Percentiles rank a stretch among this genome's conserved stretches.
phyloP scores from a whole-genome alignment of 495 filamentous ascomycete species.

The Massariosphaeria phaeospora region DNA sequence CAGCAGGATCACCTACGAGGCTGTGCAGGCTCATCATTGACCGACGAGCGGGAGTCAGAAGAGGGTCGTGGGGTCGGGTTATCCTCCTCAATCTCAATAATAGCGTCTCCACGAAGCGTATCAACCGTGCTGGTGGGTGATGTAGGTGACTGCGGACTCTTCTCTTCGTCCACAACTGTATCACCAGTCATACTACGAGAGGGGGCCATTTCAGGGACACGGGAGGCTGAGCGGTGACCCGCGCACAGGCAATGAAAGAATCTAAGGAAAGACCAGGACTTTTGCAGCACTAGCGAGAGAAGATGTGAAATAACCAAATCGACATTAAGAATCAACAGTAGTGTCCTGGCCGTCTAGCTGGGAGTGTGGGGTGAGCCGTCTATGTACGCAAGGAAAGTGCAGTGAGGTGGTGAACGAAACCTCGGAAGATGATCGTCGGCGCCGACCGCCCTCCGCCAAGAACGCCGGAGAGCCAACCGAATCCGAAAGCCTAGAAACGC shows the following conservation, averaged over 20 bases:
- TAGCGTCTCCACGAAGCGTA: constrained; percentile 27
- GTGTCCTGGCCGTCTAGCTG: constrained; percentile 7
- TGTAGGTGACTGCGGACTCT: constrained; percentile 9
- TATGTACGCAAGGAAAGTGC: constrained; percentile 12
- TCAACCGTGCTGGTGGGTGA: constrained; percentile 25
- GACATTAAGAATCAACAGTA: background rate
- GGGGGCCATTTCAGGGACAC: constrained; percentile 31
- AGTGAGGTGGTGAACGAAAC: constrained; percentile 1
- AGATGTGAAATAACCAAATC: constrained; percentile 10
- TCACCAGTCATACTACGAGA: constrained; percentile 31
- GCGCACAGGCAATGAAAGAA: constrained; percentile 5
- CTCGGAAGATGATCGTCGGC: background rate
- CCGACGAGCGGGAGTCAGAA: constrained; percentile 5
- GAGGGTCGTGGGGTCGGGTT: constrained; percentile 6
- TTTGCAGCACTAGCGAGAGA: background rate
- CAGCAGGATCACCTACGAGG: constrained; percentile 21
- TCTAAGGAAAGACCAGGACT: background rate
- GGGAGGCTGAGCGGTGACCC: constrained; percentile 10
- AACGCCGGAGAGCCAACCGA: constrained; percentile 4
- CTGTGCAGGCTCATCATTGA: constrained; percentile 16
- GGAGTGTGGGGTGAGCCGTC: constrained; percentile 16
- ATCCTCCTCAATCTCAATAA: constrained; percentile 29
- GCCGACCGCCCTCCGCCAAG: background rate
- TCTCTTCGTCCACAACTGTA: constrained; percentile 21
- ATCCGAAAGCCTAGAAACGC: background rate